Conservation (phyloP, 2,329 filamentous ascomycete genomes). For the Penicillium decumbens region DNA sequence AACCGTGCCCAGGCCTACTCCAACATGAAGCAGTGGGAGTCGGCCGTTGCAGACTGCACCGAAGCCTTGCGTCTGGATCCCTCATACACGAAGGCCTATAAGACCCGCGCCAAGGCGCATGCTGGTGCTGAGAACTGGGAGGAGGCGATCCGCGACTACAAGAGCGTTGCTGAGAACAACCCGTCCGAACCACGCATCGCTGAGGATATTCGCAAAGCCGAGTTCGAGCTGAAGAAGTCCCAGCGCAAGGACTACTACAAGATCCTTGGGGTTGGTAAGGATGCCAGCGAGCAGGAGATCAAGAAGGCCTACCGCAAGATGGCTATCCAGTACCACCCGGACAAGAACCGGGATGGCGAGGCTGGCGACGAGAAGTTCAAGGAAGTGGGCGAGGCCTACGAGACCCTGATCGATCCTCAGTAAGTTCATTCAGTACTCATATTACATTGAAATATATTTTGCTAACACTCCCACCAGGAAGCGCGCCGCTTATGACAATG, state of each 20-base stretch:
- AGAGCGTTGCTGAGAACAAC: constrained; percentile 75
- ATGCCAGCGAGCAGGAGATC: constrained; percentile 76
- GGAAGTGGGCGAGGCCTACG: constrained; percentile 95
- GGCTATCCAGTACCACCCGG: constrained; percentile 89
- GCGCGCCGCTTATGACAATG: constrained; percentile 83
- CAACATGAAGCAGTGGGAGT: constrained; percentile 73
- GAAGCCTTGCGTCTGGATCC: constrained; percentile 77
- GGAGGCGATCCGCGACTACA: constrained; percentile 82
- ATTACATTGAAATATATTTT: not conserved
- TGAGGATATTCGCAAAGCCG: constrained; percentile 82
- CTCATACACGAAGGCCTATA: constrained; percentile 81
- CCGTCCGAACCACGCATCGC: constrained; percentile 74
- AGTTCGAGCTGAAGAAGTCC: constrained; percentile 95
- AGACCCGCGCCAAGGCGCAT: constrained; percentile 86
- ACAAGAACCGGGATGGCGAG: constrained; percentile 87
- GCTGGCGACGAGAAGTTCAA: constrained; percentile 87
- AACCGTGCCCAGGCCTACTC: constrained; percentile 84
- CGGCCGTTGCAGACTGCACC: constrained; percentile 81
- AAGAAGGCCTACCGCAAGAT: constrained; percentile 97
- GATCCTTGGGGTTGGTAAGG: constrained; percentile 83
- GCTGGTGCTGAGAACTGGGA: constrained; percentile 88
- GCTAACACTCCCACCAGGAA: constrained; percentile 54
- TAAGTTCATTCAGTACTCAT: constrained; percentile 48
- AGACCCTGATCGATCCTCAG: constrained; percentile 89
- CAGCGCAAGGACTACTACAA: constrained; percentile 99